These are phyloP conservation scores for Penicillium sclerotiorum DNA, from an alignment of 2,329 filamentous ascomycete species.

Conservation along the genomic window DNA sequence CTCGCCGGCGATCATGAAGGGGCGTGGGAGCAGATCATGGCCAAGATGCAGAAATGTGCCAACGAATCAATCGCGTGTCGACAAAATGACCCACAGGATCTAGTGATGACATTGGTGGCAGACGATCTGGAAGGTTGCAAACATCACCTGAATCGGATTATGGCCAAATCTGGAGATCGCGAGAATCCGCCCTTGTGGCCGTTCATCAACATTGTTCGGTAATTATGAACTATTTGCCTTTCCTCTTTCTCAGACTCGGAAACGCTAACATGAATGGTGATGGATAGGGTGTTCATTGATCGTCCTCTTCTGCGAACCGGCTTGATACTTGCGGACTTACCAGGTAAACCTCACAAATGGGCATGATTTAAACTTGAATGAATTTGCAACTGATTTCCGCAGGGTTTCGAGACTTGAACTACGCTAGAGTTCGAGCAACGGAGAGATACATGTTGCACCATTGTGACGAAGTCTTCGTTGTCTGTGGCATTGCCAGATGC, in stretches of 20 bases:
- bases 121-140: constrained; percentile 15
- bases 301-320: constrained; percentile 22
- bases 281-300: constrained; percentile 26
- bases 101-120: neutral
- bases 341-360: no score
- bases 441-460: constrained; percentile 22
- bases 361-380: no score
- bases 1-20: constrained; percentile 10
- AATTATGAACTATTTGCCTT: neutral
- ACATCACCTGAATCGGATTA: constrained; percentile 17
- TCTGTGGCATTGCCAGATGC: constrained; percentile 22
- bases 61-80: neutral
- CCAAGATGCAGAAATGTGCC: neutral
- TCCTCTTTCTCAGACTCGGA: neutral
- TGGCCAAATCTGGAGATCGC: constrained; percentile 2
- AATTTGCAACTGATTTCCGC: no score
- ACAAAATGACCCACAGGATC: neutral
- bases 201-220: constrained; percentile 27
- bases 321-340: constrained; percentile 25
- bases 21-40: neutral
- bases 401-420: constrained; percentile 28
- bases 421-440: constrained; percentile 20
- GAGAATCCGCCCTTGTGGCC: constrained; percentile 21
- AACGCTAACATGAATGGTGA: no score
- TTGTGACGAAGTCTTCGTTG: constrained; percentile 28